Conservation (phyloP, 371 early-diverging fungal species). For the Rhizomucor pusillus region DNA sequence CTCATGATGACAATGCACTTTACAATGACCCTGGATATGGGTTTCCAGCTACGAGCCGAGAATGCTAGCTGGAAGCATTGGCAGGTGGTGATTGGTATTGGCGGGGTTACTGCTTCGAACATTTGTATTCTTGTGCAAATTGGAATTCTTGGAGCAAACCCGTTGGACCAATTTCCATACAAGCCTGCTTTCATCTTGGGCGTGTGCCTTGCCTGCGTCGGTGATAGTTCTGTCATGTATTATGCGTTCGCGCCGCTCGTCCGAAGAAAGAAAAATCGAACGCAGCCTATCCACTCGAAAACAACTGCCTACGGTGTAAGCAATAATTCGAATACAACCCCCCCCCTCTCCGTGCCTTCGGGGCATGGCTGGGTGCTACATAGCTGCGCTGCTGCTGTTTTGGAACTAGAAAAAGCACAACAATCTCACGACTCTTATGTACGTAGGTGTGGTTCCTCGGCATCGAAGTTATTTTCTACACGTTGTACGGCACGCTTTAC, state of each 20-base stretch:
- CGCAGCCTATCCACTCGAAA: slow-evolving; percentile 14
- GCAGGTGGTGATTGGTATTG: slow-evolving; percentile 3
- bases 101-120: slow-evolving; percentile 2
- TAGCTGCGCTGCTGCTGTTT: no score
- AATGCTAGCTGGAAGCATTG: slow-evolving; percentile 8
- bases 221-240: slow-evolving; percentile 3
- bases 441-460: slow-evolving; percentile 16
- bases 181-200: slow-evolving; percentile 13
- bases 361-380: no score
- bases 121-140: slow-evolving; percentile 7
- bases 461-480: slow-evolving; percentile 13
- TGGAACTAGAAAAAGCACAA: slow-evolving; percentile 2
- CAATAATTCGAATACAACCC: no score
- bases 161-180: slow-evolving; percentile 8
- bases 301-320: slow-evolving; percentile 23
- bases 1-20: slow-evolving; percentile 17
- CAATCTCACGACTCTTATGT: not conserved
- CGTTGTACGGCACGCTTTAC: slow-evolving; percentile 12
- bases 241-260: slow-evolving; percentile 14
- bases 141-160: slow-evolving; percentile 2
- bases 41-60: slow-evolving; percentile 3
- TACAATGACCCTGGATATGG: slow-evolving; percentile 19
- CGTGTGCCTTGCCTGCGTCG: slow-evolving; percentile 15
- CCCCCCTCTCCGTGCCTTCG: no score
- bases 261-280: slow-evolving; percentile 2